Evolutionary conservation across 2,329 filamentous ascomycete genomes (phyloP).

Genomic region (Phialophora tarda): DNA sequence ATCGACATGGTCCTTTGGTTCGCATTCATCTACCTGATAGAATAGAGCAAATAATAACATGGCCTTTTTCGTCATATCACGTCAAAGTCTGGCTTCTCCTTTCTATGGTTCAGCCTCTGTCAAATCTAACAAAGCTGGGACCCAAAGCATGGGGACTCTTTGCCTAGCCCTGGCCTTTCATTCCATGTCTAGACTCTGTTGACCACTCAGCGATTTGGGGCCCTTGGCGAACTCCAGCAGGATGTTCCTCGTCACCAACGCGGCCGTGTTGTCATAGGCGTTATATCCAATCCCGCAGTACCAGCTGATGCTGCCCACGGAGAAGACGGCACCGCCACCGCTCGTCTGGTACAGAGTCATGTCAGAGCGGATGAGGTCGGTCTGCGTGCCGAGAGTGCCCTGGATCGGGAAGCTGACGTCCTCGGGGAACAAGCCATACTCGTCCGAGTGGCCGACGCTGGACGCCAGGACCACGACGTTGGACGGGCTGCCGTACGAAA

Average conservation of each 20-base stretch:
- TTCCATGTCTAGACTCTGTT: no score
- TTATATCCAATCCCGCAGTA: constrained; percentile 39
- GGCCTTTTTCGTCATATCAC: no score
- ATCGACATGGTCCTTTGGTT: no score
- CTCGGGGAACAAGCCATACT: constrained; percentile 35
- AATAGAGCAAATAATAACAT: no score
- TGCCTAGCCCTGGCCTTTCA: no score
- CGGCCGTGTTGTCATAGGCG: constrained; percentile 41
- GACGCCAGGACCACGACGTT: constrained; percentile 43
- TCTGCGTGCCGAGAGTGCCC: constrained; percentile 37
- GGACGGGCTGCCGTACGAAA: constrained; percentile 42
- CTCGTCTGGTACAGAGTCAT: constrained; percentile 40
- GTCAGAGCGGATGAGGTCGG: constrained; percentile 38
- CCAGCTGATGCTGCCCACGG: constrained; percentile 43
- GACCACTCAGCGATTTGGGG: no score
- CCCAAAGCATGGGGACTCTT: no score
- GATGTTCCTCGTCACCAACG: constrained; percentile 40
- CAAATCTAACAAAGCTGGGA: no score
- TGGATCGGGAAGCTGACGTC: constrained; percentile 38
- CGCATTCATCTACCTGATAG: no score
- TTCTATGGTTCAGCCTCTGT: no score
- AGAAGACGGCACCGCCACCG: constrained; percentile 40
- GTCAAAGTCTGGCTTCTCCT: no score
- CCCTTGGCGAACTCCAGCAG: constrained; percentile 31
- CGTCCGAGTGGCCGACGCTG: constrained; percentile 31